Conservation (phyloP, 192 early-diverging fungal species). For the Irineochytrium annulatum region DNA sequence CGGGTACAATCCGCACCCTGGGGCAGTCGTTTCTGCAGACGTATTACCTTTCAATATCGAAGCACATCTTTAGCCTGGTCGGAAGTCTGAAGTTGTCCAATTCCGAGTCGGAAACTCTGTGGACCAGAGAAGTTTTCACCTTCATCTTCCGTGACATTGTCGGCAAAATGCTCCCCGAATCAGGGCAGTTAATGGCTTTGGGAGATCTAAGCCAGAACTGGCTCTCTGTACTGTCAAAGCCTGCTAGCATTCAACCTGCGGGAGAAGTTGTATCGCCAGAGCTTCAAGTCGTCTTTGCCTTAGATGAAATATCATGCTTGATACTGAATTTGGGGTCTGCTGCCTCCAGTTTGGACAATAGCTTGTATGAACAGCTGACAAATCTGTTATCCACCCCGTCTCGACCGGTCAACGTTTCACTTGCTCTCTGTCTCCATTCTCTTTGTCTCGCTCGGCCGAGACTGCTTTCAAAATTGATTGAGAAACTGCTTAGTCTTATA, state of each 20-base stretch:
- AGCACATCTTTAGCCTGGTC: slow-evolving; percentile 62
- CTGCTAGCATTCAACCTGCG: slow-evolving; percentile 38
- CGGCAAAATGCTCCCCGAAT: slow-evolving; percentile 72
- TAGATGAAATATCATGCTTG: slow-evolving; percentile 71
- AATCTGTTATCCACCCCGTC: slow-evolving; percentile 64
- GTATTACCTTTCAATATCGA: slow-evolving; percentile 68
- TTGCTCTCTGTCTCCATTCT: slow-evolving; percentile 27
- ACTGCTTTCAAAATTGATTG: slow-evolving; percentile 59
- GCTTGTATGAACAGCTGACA: slow-evolving; percentile 64
- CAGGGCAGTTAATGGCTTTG: slow-evolving; percentile 68
- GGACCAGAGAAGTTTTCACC: slow-evolving; percentile 55
- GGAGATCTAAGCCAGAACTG: slow-evolving; percentile 56
- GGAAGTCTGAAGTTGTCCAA: slow-evolving; percentile 45
- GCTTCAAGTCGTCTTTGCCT: slow-evolving; percentile 36
- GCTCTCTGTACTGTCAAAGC: too few relatives aligned
- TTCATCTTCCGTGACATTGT: slow-evolving; percentile 72
- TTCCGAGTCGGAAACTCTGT: slow-evolving; percentile 52
- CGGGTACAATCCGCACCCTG: slow-evolving; percentile 63
- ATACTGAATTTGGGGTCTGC: slow-evolving; percentile 76
- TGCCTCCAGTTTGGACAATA: slow-evolving; percentile 56
- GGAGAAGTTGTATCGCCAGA: background rate
- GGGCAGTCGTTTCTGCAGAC: slow-evolving; percentile 67
- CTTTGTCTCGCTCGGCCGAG: slow-evolving; percentile 64
- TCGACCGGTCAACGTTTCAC: slow-evolving; percentile 66
- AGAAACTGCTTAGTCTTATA: slow-evolving; percentile 59